phyloP scores from a whole-genome alignment of 2,329 filamentous ascomycete species.

The Fusarium sp. region DNA sequence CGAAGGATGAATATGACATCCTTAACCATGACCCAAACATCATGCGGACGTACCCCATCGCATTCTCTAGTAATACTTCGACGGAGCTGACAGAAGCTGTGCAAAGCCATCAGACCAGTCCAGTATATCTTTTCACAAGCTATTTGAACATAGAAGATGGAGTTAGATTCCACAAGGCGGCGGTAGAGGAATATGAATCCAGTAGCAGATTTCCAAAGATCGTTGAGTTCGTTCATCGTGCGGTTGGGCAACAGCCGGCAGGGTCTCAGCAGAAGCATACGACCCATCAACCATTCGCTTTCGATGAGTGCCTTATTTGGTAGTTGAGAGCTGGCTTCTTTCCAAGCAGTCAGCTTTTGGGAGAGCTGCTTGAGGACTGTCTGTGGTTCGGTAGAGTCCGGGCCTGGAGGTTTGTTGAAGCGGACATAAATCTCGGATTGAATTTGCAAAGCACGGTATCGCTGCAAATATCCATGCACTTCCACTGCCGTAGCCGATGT shows the following conservation, averaged over 20 bases:
- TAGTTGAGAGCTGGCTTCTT: conserved; percentile 9
- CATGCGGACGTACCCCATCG: rapidly evolving
- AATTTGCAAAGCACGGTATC: conserved; percentile 11
- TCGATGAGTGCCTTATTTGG: conserved; percentile 8
- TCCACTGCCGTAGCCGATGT: conserved; percentile 1
- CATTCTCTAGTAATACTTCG: rapidly evolving
- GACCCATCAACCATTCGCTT: conserved; percentile 24
- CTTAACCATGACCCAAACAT: conserved; percentile 14
- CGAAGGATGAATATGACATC: conserved; percentile 10
- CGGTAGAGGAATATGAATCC: conserved; percentile 11
- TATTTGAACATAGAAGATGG: conserved; percentile 21
- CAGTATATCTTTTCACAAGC: conserved; percentile 20
- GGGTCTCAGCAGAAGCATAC: conserved; percentile 2
- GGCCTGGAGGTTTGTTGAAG: rapidly evolving
- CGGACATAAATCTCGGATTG: conserved; percentile 10
- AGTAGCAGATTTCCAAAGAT: conserved; percentile 6
- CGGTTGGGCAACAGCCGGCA: neutral
- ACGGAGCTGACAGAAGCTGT: conserved; percentile 2
- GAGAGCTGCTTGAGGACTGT: neutral
- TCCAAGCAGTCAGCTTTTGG: neutral
- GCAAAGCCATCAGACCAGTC: neutral
- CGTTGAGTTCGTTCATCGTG: neutral
- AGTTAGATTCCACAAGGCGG: neutral
- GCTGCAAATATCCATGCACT: conserved; percentile 14
- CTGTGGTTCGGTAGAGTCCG: rapidly evolving